Evolutionary conservation across 106 monocot species (phyloP), one percentile per base, ranked within the genome.

Genomic region (Dioscorea dumetorum): DNA sequence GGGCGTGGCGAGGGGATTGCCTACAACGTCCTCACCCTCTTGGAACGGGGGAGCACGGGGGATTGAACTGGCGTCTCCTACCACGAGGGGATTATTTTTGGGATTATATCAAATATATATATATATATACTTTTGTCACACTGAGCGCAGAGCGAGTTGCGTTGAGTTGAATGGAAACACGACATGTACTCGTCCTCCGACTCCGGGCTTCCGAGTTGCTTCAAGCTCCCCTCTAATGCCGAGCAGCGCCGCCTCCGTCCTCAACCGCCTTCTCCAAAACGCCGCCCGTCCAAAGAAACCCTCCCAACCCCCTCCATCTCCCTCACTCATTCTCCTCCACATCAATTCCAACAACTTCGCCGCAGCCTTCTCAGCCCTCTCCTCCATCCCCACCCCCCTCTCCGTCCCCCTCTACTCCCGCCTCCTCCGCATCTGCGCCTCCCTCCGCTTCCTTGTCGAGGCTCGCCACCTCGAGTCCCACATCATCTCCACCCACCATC

Each of bases 401-500:
- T 68, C 85, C 33, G 8, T 64, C 49, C 41, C 70, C 64, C 22
- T 74, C 59, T 85, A 83, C 74, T 57, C 65, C 21, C 63, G 75
- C 53, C 73, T 83, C 74, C 77, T 84, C 69, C 81, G 57, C 15
- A 73, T 85, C 71, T 79, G 77, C 70, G 61, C 77, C 70, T 62
- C 65, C 54, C 22, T 13, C 7, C 34, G 60, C 58, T 60, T 66
- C 68, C 24, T 74, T 67, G 56, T 68, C 58, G 63, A 74, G 18
- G 60, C 63, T 22, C 79, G 83, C 19, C 68, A 73, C 20, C 66
- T 88, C 48, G 77, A 81, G 31, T 84, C 81, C 48, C 81, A 83
- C 71, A 49, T 90, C 50, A 31, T 81, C 64, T 70, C 74, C 65
- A 59, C 62, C 33, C 52, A 74, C 48, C 24, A 70, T 49, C 72